Conservation (phyloP, 129 eudicot species). For the Sambucus nigra region DNA sequence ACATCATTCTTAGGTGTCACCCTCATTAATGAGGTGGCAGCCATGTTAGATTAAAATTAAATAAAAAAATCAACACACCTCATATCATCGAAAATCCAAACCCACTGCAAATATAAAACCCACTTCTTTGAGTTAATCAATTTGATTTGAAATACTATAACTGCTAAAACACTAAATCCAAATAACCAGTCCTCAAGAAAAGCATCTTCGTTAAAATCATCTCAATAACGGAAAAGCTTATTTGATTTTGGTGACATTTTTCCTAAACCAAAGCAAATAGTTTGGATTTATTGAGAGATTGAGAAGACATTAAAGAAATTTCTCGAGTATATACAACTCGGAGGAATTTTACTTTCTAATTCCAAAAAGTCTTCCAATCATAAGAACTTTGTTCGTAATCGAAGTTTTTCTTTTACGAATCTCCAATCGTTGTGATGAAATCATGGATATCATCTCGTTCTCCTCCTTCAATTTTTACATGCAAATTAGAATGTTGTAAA, state of each 20-base stretch:
- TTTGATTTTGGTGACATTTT: constrained; percentile 53
- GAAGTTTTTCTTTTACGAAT: constrained; percentile 35
- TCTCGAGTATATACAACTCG: constrained; percentile 78
- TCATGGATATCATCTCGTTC: constrained; percentile 26
- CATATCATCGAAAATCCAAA: no score
- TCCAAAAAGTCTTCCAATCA: constrained; percentile 28
- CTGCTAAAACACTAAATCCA: constrained; percentile 1
- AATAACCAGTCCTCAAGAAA: constrained; percentile 7
- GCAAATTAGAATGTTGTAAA: constrained; percentile 20
- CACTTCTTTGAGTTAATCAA: no score
- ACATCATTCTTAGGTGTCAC: no score
- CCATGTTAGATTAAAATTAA: no score
- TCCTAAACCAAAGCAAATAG: constrained; percentile 45
- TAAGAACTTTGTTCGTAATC: constrained; percentile 43
- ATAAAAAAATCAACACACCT: no score
- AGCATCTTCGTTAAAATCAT: constrained; percentile 30
- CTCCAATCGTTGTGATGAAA: constrained; percentile 47
- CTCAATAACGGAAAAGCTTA: constrained; percentile 36
- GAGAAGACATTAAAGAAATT: constrained; percentile 80
- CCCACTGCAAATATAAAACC: no score
- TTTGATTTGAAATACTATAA: constrained; percentile 6
- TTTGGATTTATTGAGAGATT: constrained; percentile 42
- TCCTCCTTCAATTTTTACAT: constrained; percentile 11
- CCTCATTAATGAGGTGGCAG: no score
- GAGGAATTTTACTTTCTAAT: constrained; percentile 81